Evolutionary conservation across 257 asterid species (phyloP), one percentile per base, ranked within the genome.

Genomic region (Jasminum sambac): DNA sequence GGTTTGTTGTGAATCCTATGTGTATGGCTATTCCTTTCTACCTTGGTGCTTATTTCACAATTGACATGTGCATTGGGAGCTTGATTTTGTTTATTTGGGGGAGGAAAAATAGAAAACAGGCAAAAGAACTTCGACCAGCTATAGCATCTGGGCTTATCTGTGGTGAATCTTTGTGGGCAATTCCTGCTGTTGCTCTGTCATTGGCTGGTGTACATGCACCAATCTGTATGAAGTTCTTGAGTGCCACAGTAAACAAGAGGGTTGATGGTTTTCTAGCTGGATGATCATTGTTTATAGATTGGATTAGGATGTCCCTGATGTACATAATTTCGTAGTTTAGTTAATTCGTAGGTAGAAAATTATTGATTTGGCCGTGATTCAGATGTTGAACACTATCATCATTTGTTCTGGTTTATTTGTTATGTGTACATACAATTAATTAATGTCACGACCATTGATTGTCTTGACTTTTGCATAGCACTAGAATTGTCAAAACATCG

Each of bases 11-110:
- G 0, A 88, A 82, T 66, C 89, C 97, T 0, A 90, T 90, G 97
- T 90, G 94, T 74, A 88, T 90, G 96, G 97, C 97, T 0, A 85
- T 88, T 14, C 97, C 97, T 0, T 88, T 90, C 82, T 88, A 88
- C 61, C 70, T 88, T 0, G 94, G 97, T 2, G 89, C 82, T 0
- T 88, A 86, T 67, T 90, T 90, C 41, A 75, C 97, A 46, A 87
- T 88, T 10, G 97, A 90, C 44, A 90, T 88, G 97, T 90, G 97
- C 11, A 5, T 90, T 1, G 96, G 97, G 41, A 88, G 94, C 82
- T 67, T 84, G 83, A 80, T 90, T 59, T n/a, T 90, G 17, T 85
- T 81, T 13, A 0, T 72, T 0, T 82, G 87, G 97, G 70, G 64
- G 46, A 36, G 0, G 79, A 61, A 11, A 39, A 83, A 76, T 65